Conservation (phyloP, 176 grass and related monocot species). For the Olyra latifolia region DNA sequence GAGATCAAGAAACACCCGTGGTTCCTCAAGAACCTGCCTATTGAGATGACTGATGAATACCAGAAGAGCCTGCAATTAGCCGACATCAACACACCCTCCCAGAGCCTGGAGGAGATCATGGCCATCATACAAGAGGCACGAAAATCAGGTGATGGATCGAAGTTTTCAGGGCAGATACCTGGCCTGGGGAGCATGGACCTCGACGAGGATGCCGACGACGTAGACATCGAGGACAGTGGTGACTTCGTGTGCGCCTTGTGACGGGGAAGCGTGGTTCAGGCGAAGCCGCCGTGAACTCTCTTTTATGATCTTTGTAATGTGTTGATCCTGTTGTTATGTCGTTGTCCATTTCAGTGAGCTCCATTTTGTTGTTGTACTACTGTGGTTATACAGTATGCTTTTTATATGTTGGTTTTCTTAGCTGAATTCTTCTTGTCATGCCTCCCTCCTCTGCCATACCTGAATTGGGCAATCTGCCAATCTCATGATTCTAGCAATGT, state of each 20-base stretch:
- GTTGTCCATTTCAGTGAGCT: conserved; percentile 17
- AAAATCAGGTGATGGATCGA: conserved; percentile 42
- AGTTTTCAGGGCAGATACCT: conserved; percentile 37
- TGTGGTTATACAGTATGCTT: conserved; percentile 44
- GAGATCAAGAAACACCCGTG: conserved; percentile 98
- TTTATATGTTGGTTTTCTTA: conserved; percentile 8
- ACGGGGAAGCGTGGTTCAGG: conserved; percentile 3
- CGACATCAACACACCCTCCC: conserved; percentile 30
- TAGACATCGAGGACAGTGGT: conserved; percentile 74
- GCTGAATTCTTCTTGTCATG: neutral
- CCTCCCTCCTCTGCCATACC: neutral
- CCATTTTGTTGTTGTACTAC: conserved; percentile 21
- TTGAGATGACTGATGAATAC: conserved; percentile 92
- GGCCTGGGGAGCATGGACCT: conserved; percentile 84
- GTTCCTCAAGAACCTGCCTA: conserved; percentile 93
- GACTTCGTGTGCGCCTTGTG: conserved; percentile 71
- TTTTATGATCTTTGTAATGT: neutral
- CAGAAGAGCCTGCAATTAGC: conserved; percentile 43
- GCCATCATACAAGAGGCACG: conserved; percentile 78
- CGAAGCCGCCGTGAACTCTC: neutral
- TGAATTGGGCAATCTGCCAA: neutral
- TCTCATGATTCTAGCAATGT: neutral
- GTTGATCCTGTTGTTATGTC: neutral
- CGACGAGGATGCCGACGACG: conserved; percentile 71
- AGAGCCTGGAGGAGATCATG: conserved; percentile 74